phyloP scores from a whole-genome alignment of 2,329 filamentous ascomycete species.

The Fusarium coicis region DNA sequence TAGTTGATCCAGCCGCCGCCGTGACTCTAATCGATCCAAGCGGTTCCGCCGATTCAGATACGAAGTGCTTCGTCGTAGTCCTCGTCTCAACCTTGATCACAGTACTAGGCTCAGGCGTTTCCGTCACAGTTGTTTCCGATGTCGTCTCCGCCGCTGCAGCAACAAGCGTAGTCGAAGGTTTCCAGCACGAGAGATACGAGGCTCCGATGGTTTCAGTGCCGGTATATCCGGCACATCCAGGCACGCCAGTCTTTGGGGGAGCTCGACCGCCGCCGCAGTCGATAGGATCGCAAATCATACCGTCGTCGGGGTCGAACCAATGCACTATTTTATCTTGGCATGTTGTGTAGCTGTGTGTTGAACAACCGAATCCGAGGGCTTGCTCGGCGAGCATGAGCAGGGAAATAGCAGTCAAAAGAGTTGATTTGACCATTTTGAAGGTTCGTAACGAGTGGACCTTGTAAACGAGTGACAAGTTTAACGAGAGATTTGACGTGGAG shows the following conservation, averaged over 20 bases:
- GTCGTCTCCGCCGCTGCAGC: background rate
- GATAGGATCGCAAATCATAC: constrained; percentile 62
- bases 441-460: background rate
- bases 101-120: background rate
- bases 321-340: constrained; percentile 43
- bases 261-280: constrained; percentile 67
- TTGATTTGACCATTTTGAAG: constrained; percentile 14
- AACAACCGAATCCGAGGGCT: constrained; percentile 19
- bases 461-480: constrained; percentile 6
- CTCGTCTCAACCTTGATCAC: background rate
- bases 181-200: constrained; percentile 35
- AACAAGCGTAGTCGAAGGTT: constrained; percentile 12
- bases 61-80: background rate
- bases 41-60: background rate
- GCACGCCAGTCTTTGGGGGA: constrained; percentile 60
- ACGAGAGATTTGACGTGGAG: background rate
- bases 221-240: constrained; percentile 58
- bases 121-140: background rate
- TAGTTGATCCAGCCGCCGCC: background rate
- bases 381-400: constrained; percentile 25
- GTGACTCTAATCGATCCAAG: background rate
- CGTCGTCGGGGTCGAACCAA: constrained; percentile 60
- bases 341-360: constrained; percentile 28
- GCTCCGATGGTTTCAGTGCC: constrained; percentile 47
- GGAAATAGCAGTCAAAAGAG: background rate